Evolutionary conservation across 2,329 filamentous ascomycete species (phyloP), one percentile per base, ranked within the genome.

Genomic region (Stagonosporopsis tanaceti): DNA sequence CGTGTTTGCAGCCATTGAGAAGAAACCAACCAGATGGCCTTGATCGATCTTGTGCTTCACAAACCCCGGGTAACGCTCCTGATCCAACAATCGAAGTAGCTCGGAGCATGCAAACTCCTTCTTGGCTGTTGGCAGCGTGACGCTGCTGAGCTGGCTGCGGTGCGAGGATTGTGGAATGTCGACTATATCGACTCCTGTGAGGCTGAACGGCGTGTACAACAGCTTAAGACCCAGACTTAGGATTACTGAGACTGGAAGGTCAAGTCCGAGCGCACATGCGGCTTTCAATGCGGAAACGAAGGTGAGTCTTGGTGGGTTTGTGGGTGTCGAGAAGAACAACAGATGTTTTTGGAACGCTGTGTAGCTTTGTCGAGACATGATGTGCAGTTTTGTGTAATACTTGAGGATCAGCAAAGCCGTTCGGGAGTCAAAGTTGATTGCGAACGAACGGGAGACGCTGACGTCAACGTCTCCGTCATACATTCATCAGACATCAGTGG

Each of bases 281-380:
- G 59, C 66, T 42, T 62, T 61, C 11, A 68, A 46, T 14, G 56
- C 60, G 11, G 65, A 69, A 4, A 50, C 14, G 22, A 69, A 58
- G 15, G 66, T 69, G 15, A 69, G 62, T 14, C 61, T 34, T 11
- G 66, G 63, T 30, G 62, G 61, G 12, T 58, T 51, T 12, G 64
- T 67, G 6, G 62, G 62, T 1, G 64, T 69, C 5, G 65, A 65
- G 46, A 69, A 68, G 60, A 68, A 69, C 20, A 60, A 32, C 9
- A 69, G 57, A 37, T 69, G 66, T 27, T 48, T 48, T 39, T 69
- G 65, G 37, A 69, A 69, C 12, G 66, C 58, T 4, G 65, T 62
- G 42, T 64, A 65, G 7, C 47, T 58, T 35, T 30, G 56, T 50
- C 48, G 52, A 42, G 65, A 63, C 66, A 63, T 63, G 28, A 22